Base-by-base conservation (phyloP, 2,329 filamentous ascomycete genomes). In the Aureobasidium uvarum region DNA sequence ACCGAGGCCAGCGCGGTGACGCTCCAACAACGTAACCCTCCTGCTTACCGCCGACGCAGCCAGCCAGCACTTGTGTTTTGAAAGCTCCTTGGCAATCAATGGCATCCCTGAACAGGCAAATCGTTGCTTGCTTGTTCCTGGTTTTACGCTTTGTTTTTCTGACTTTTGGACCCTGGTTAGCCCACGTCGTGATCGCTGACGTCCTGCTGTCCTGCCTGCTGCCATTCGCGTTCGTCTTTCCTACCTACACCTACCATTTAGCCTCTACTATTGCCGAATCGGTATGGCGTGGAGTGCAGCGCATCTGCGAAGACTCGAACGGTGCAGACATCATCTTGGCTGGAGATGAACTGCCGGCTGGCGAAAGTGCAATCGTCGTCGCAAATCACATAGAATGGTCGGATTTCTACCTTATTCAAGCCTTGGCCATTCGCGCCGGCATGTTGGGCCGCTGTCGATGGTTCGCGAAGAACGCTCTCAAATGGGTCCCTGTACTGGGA, bases 321-420 rank as follows among this genome's bases (percentile, higher is more conserved):
- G 80, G 80, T 45, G 85, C 83, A 46, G 68, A 75, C 62, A 84
- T 88, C 69, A 79, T 78, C 43, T 75, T 82, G 36, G 84, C 84
- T 8, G 85, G 84, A 18, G 81, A 85, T 68, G 66, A 70, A 1
- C 74, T 87, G 10, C 84, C 83, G 1, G 64, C 66, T 13, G 78
- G 78, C n/a, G 85, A 88, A 74, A 85, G 82, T 31, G 85, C 84
- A 63, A 81, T 88, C 62, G 83, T 88, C 38, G 76, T 88, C 62
- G 77, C 81, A 63, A 86, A 88, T 72, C 85, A 87, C 74, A 81
- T 86, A 45, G 80, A 79, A 60, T 88, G 85, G 85, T 78, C 80
- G 65, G 85, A 88, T 73, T 87, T 88, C 71, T 88, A 86, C 76
- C 81, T 87, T 78, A 84, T 87, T 68, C 85, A 88, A 74, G 80